A percentile compares a stretch with the other conserved stretches of the same genome.
Conservation (phyloP, 805 yeast species). For the Starmerella geochares region DNA sequence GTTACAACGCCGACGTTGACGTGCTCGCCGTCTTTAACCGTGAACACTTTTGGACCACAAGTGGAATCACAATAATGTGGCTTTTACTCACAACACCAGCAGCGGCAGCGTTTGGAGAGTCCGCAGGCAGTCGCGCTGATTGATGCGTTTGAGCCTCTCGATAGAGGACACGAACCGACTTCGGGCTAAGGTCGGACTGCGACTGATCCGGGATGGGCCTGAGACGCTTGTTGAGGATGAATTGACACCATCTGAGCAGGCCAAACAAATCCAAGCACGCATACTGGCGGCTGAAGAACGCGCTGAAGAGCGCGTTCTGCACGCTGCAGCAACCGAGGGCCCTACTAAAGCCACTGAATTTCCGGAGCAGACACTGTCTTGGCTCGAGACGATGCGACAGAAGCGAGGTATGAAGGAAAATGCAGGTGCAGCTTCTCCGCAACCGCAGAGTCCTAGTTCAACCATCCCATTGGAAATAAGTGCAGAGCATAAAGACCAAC, state of each 20-base stretch:
- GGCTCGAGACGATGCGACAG: slow-evolving; percentile 4
- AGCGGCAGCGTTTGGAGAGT: background rate
- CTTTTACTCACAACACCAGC: background rate
- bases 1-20: no score
- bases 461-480: background rate
- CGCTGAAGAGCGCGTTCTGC: background rate
- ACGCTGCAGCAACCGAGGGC: background rate
- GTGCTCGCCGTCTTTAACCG: no score
- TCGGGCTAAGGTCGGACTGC: slow-evolving; percentile 43
- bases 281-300: slow-evolving; percentile 14
- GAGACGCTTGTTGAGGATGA: slow-evolving; percentile 31
- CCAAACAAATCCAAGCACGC: slow-evolving; percentile 28
- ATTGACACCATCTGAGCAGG: slow-evolving; percentile 28
- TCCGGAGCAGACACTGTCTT: background rate
- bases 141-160: slow-evolving; percentile 27
- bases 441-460: background rate
- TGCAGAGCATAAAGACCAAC: background rate
- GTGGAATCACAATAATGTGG: background rate
- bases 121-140: background rate
- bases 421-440: background rate
- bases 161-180: slow-evolving; percentile 50
- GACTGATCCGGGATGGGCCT: slow-evolving; percentile 37
- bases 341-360: background rate
- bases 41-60: background rate
- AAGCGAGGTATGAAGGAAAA: background rate